These are phyloP conservation scores for Lenwebbia sp. DNA, from an alignment of 345 rosid genomes.

Conservation along the genomic window DNA sequence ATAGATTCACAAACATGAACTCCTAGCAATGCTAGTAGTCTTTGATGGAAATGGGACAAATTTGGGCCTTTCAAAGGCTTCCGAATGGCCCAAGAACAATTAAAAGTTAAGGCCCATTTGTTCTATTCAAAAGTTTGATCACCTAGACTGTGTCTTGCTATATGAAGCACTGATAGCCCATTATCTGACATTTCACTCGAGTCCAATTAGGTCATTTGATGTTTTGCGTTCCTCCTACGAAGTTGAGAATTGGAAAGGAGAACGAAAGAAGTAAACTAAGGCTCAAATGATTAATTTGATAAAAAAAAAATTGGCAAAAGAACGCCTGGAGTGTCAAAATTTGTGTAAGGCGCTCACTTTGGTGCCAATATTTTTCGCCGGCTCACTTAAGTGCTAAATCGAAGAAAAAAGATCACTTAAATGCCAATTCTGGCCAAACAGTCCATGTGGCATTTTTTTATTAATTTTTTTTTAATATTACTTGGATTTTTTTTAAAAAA, in stretches of 20 bases:
- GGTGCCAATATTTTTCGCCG: no score
- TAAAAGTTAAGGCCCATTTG: not conserved
- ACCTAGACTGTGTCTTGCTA: not conserved
- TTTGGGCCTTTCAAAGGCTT: not conserved
- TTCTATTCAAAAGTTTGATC: not conserved
- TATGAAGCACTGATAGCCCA: not conserved
- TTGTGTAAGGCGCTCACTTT: no score
- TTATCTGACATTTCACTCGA: not conserved
- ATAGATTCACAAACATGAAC: not conserved
- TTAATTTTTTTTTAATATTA: no score
- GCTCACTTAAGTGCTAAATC: no score
- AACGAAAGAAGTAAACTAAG: not conserved
- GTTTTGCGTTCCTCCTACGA: not conserved
- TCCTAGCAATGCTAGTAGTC: not conserved
- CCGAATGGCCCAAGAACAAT: not conserved
- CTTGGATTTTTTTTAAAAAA: no score
- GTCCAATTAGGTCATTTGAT: not conserved
- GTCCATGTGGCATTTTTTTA: no score
- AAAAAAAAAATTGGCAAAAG: no score
- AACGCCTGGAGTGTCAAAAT: no score
- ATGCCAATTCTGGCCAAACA: no score
- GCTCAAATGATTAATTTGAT: no score
- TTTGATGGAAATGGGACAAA: not conserved
- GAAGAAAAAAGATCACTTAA: no score
- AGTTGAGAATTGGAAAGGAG: not conserved